Evolutionary conservation across 176 grass and related monocot genomes (phyloP), one percentile per base, ranked within the genome.

Genomic region (Lolium multiflorum): DNA sequence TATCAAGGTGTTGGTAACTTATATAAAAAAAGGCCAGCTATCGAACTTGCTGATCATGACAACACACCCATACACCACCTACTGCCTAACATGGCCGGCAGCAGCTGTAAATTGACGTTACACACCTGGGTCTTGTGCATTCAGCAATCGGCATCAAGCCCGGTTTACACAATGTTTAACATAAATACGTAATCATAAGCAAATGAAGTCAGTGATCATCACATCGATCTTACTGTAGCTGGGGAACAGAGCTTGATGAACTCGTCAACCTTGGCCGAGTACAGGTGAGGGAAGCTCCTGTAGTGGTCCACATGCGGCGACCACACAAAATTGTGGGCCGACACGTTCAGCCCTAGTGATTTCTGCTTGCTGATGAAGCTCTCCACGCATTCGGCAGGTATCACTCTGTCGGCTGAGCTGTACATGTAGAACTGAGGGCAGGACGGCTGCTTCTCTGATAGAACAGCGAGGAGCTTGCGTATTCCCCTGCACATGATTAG

Each of bases 301-400:
- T 92, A 90, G 79, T 98, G 96, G 88, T 98, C 93, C 47, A 98
- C 96, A 64, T 98, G 96, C 20, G 93, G 93, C 2, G 96, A 98
- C 11, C 60, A 91, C 74, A 82, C 89, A 89, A 98, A 98, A 91
- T 98, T 74, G 65, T 95, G 87, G 18, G 88, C 52, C 52, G 87
- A 84, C 35, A 98, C 88, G 1, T 22, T 92, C 86, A 84, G 81
- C 13, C 91, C 96, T 11, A 87, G 25, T 49, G 77, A 58, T 83
- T 81, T 95, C 83, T 98, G 96, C 72, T 60, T 71, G 9, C 84
- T 50, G 43, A 98, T 91, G 82, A 95, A 98, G 78, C 90, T 85
- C 79, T 94, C 91, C 18, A 95, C 88, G 6, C 79, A 92, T 6
- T 89, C 81, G 0, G 77, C 87, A 3, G 96, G 93, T 86, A 95